Conservation (phyloP, 176 grass and related monocot species). For the Guadua angustifolia region DNA sequence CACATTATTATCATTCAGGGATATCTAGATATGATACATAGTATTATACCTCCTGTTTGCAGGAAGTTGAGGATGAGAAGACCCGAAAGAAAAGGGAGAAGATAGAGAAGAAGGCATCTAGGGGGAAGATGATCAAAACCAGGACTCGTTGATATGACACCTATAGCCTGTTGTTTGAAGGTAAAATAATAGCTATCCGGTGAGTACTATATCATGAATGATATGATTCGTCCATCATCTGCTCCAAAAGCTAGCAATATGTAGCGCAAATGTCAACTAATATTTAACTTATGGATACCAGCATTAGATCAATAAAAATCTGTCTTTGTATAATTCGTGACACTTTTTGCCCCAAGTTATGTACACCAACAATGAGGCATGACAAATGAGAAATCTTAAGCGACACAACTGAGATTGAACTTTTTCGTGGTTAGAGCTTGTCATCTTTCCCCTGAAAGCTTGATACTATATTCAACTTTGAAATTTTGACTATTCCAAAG, state of each 20-base stretch:
- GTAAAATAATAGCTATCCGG: constrained; percentile 33
- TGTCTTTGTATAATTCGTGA: constrained; percentile 16
- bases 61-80: constrained; percentile 91
- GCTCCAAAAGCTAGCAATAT: constrained; percentile 15
- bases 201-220: not conserved
- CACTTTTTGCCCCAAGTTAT: not conserved
- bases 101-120: constrained; percentile 93
- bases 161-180: constrained; percentile 32
- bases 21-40: not conserved
- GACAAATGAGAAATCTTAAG: not conserved
- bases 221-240: constrained; percentile 26
- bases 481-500: not conserved
- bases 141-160: constrained; percentile 60
- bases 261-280: constrained; percentile 38
- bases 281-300: constrained; percentile 22
- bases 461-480: not conserved
- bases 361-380: not conserved
- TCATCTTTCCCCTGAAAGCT: not conserved
- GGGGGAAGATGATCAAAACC: constrained; percentile 82
- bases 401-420: not conserved
- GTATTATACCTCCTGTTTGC: constrained; percentile 33
- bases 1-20: constrained; percentile 20
- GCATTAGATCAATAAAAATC: not conserved
- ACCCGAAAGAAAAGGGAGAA: constrained; percentile 90
- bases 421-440: not conserved